A percentile compares a stretch with the other conserved stretches of the same genome.
phyloP scores from a whole-genome alignment of 331 rosid species.

The Quercus phellos region DNA sequence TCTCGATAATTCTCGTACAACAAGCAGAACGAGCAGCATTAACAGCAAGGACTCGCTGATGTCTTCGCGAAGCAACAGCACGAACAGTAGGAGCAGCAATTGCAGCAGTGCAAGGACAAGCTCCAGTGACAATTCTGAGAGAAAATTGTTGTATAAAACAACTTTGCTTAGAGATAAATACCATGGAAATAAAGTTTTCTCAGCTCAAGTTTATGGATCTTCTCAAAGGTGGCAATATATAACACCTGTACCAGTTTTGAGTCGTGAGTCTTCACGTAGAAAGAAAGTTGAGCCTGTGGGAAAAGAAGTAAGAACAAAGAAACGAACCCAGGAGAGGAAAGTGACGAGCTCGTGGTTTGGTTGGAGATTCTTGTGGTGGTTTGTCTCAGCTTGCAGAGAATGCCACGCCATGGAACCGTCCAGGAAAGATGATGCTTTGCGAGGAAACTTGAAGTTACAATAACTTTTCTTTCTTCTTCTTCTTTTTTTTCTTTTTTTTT shows the following conservation, averaged over 20 bases:
- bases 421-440: constrained; percentile 18
- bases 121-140: constrained; percentile 50
- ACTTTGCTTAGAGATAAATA: neutral
- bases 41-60: constrained; percentile 55
- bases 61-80: constrained; percentile 79
- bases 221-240: constrained; percentile 84
- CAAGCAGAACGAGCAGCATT: constrained; percentile 54
- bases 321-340: neutral
- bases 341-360: constrained; percentile 25
- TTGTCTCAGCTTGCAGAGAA: constrained; percentile 60
- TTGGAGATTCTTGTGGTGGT: constrained; percentile 62
- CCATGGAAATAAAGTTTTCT: neutral
- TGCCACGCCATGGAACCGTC: constrained; percentile 90
- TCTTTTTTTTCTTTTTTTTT: neutral
- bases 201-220: constrained; percentile 41
- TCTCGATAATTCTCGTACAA: constrained; percentile 2
- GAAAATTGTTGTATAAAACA: constrained; percentile 18
- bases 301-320: constrained; percentile 9
- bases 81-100: constrained; percentile 60
- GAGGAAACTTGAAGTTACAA: constrained; percentile 22
- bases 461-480: neutral
- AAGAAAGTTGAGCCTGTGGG: neutral
- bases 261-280: constrained; percentile 44
- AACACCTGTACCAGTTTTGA: constrained; percentile 49
- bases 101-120: constrained; percentile 80